These are phyloP conservation scores for Mychonastes homosphaera DNA, from an alignment of 139 green algal genomes.

Conservation along the genomic window DNA sequence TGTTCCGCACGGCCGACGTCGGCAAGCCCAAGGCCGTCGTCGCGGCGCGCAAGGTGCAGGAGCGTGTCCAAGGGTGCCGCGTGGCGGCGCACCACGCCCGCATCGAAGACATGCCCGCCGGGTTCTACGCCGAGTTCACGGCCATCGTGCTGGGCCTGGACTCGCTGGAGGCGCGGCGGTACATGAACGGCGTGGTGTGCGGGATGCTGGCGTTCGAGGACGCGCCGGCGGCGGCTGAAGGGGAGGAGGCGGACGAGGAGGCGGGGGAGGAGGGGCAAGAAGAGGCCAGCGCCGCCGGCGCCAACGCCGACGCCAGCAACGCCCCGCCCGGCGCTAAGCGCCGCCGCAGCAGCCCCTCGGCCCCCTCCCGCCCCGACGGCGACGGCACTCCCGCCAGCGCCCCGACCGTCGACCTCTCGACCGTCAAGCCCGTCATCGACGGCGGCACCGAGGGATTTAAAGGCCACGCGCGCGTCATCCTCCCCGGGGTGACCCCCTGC, in stretches of 20 bases:
- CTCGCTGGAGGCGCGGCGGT: slow-evolving; percentile 88
- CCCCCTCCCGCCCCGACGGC: not conserved
- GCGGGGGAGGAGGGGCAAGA: slow-evolving; percentile 4
- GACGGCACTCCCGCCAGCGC: not conserved
- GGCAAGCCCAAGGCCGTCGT: slow-evolving; percentile 87
- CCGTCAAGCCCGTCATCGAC: slow-evolving; percentile 94
- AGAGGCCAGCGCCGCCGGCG: not conserved
- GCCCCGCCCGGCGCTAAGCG: not conserved
- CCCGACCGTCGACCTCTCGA: slow-evolving; percentile 40
- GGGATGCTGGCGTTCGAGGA: slow-evolving; percentile 58
- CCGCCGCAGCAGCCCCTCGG: not conserved
- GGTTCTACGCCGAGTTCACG: slow-evolving; percentile 89
- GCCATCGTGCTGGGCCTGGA: slow-evolving; percentile 93
- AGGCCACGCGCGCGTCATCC: slow-evolving; percentile 91
- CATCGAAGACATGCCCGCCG: slow-evolving; percentile 90
- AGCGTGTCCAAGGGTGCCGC: slow-evolving; percentile 63
- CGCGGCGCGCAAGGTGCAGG: slow-evolving; percentile 73
- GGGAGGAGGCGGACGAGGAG: not conserved
- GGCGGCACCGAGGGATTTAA: slow-evolving; percentile 99
- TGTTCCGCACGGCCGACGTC: slow-evolving; percentile 91
- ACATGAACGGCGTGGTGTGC: slow-evolving; percentile 97
- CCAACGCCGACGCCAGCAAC: not conserved
- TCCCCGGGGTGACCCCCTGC: slow-evolving; percentile 92
- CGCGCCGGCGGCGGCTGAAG: too few species aligned
- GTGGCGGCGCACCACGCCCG: slow-evolving; percentile 74